Base-by-base conservation (phyloP, 805 yeast species). In the Saccharomycopsis selenospora region DNA sequence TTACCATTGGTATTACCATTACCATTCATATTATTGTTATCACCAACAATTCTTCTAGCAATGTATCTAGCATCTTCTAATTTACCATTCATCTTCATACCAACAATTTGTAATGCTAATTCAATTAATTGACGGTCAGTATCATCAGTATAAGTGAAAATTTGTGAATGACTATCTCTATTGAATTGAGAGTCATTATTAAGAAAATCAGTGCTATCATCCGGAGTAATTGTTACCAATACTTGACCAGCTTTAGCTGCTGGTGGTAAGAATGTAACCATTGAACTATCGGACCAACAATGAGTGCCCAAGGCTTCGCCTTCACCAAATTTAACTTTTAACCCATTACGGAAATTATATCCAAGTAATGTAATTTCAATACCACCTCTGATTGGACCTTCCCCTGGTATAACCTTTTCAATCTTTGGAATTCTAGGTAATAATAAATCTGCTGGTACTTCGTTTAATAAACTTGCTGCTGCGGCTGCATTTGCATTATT, bases 311-410 rank as follows among this genome's bases (percentile, higher is more conserved):
- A 65, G 0, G 93, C 88, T 50, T 74, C 69, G 60, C 80, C 80
- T 10, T 82, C 79, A 28, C 99, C 99, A 66, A 93, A 93, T 65
- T 83, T 83, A 13, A 91, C 96, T 22, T 71, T 70, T 50, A 91
- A 68, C 0, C 95, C 96, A 14, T 84, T 85, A 47, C 82, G 79
- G 71, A 93, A 93, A 51, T 88, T 85, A 43, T 81, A 75, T 2
- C 99, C 99, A 40, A 93, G 69, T 44, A 93, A 68, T 0, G 99
- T 93, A 5, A 93, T 86, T 63, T 93, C 99, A 40, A 90, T 82
- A 14, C 99, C 99, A 56, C 99, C 99, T 54, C 96, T 75, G 10
- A 89, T 76, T 7, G 97, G 95, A 2, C 99, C 99, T 63, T 86
- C 93, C 0, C 95, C 83, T 1, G 99, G 99, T 50, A 93, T 90